Conservation (phyloP, 345 rosid genomes). For the Eucalyptus sp. region DNA sequence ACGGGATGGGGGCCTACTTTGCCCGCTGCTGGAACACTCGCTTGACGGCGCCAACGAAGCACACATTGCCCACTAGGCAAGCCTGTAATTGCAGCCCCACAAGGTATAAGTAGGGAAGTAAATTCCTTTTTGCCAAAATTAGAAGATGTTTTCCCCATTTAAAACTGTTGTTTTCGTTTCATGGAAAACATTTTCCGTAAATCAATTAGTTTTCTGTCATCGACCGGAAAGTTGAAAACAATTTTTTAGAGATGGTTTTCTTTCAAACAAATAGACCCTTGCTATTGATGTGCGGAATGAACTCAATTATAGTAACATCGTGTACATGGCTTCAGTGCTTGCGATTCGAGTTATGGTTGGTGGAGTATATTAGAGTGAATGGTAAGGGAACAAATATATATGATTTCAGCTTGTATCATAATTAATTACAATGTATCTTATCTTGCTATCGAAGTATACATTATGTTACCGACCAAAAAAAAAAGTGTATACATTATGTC, state of each 20-base stretch:
- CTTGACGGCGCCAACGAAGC: no score
- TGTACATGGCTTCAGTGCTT: rapidly evolving
- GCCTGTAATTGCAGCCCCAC: no score
- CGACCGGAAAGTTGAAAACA: rapidly evolving
- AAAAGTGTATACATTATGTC: neutral
- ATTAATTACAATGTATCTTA: neutral
- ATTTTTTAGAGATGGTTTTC: rapidly evolving
- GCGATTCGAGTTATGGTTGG: rapidly evolving
- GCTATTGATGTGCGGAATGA: neutral
- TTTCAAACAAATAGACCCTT: neutral
- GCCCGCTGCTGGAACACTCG: rapidly evolving
- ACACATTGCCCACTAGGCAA: rapidly evolving
- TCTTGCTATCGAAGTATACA: neutral
- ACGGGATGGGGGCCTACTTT: rapidly evolving
- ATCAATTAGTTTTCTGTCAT: neutral
- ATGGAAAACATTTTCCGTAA: rapidly evolving
- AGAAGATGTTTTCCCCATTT: neutral
- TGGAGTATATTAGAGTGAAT: neutral
- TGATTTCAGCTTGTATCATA: neutral
- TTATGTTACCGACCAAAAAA: no score
- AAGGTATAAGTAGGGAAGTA: neutral
- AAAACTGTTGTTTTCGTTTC: neutral
- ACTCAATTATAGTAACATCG: neutral
- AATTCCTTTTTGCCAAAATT: neutral
- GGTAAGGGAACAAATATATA: neutral